These are phyloP conservation scores for Amanita molliuscula DNA, from an alignment of 768 basidiomycete species.

Conservation along the genomic window DNA sequence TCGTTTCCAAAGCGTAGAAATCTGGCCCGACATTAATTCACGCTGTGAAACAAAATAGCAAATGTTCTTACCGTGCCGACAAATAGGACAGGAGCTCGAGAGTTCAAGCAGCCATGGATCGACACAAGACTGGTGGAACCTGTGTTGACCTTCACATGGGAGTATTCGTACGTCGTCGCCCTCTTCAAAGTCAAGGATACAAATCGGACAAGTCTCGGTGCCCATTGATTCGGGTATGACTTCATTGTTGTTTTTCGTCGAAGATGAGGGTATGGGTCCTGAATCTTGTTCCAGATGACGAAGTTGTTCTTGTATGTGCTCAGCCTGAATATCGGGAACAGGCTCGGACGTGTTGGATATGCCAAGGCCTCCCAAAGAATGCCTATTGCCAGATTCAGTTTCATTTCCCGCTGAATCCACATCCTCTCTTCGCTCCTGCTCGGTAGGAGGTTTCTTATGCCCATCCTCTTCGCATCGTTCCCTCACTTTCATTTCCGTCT, in stretches of 20 bases:
- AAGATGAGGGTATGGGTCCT: not conserved
- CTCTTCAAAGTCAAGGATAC: slow-evolving; percentile 88
- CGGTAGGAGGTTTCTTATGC: not conserved
- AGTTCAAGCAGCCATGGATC: slow-evolving; percentile 90
- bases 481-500: slow-evolving; percentile 12
- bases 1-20: slow-evolving; percentile 52
- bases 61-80: slow-evolving; percentile 63
- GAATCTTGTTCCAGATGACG: not conserved
- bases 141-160: slow-evolving; percentile 86
- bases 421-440: not conserved
- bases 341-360: not conserved
- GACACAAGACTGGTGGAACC: slow-evolving; percentile 84
- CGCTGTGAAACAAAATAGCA: not conserved
- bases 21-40: slow-evolving; percentile 23
- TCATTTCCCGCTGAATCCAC: not conserved
- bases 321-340: not conserved
- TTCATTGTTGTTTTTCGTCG: slow-evolving; percentile 17
- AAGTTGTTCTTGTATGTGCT: not conserved
- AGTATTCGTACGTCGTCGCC: slow-evolving; percentile 87
- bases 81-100: slow-evolving; percentile 86
- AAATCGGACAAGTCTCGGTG: slow-evolving; percentile 88
- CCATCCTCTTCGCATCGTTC: slow-evolving; percentile 7
- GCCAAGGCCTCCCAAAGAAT: not conserved
- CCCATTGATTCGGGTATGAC: slow-evolving; percentile 59
- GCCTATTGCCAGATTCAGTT: slow-evolving; percentile 11